Evolutionary conservation across 2,329 filamentous ascomycete genomes (phyloP).

Genomic region (Xylaria sp.): DNA sequence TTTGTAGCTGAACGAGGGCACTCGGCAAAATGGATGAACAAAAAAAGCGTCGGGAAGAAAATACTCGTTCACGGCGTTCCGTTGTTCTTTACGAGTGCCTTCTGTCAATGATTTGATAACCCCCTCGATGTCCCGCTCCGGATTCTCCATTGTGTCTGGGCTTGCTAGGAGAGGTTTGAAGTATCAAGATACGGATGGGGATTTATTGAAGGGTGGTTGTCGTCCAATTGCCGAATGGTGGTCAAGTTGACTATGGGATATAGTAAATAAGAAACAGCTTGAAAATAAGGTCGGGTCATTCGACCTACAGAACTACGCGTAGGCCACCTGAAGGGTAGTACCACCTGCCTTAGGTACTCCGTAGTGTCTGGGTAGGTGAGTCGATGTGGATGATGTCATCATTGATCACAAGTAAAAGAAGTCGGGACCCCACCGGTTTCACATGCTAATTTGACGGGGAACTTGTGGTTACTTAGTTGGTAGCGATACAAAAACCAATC

Average conservation of each 20-base stretch:
- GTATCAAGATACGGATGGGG: not conserved
- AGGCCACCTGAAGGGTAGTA: too few relatives aligned
- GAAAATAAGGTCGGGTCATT: too few relatives aligned
- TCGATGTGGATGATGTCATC: slow-evolving; percentile 1
- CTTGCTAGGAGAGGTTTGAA: not conserved
- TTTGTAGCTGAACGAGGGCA: slow-evolving; percentile 57
- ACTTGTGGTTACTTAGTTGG: too few relatives aligned
- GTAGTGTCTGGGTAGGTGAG: not conserved
- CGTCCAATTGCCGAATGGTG: not conserved
- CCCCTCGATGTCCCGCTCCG: slow-evolving; percentile 63
- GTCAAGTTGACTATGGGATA: too few relatives aligned
- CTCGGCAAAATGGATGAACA: slow-evolving; percentile 78
- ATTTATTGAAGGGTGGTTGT: not conserved
- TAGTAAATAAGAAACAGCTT: too few relatives aligned
- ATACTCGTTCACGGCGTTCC: slow-evolving; percentile 69
- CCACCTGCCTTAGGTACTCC: too few relatives aligned
- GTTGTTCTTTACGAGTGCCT: slow-evolving; percentile 69
- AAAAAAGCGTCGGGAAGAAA: slow-evolving; percentile 77
- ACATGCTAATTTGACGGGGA: not conserved
- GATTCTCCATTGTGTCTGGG: slow-evolving; percentile 31
- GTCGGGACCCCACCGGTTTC: not conserved
- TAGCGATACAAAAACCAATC: too few relatives aligned
- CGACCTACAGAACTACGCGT: too few relatives aligned
- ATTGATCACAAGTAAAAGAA: not conserved
- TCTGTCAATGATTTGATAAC: slow-evolving; percentile 74